Evolutionary conservation across 768 basidiomycete genomes (phyloP).

Genomic region (Trametes sanguinea): DNA sequence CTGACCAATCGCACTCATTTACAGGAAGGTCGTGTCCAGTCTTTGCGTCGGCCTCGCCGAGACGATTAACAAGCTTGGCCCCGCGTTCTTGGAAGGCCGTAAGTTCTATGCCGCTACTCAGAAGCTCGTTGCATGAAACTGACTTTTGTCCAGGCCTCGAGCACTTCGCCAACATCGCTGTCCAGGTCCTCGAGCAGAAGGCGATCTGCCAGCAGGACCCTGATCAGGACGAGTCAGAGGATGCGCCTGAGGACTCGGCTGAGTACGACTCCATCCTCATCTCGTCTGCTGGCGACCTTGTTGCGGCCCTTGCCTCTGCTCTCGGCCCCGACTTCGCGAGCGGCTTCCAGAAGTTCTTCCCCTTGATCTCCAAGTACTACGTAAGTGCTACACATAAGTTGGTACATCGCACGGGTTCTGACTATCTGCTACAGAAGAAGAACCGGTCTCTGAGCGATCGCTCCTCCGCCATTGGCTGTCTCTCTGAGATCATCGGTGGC

Average conservation of each 20-base stretch:
- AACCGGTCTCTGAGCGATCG: constrained; percentile 87
- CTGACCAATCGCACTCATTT: constrained; percentile 29
- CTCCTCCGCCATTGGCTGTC: constrained; percentile 88
- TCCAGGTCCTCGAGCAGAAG: constrained; percentile 90
- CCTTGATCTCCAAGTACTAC: constrained; percentile 89
- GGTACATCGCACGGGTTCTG: background rate
- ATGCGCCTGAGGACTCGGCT: constrained; percentile 85
- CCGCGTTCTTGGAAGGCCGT: constrained; percentile 81
- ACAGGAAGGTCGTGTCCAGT: constrained; percentile 82
- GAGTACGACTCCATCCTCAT: constrained; percentile 97
- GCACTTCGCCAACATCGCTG: constrained; percentile 74
- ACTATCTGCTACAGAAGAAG: constrained; percentile 57
- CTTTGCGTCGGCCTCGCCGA: constrained; percentile 90
- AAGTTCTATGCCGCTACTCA: constrained; percentile 34
- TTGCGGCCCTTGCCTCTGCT: constrained; percentile 81
- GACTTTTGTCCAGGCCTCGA: constrained; percentile 58
- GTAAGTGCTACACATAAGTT: constrained; percentile 47
- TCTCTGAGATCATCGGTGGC: constrained; percentile 94
- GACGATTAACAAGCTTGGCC: constrained; percentile 89
- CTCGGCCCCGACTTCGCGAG: constrained; percentile 84
- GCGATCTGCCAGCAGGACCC: constrained; percentile 96
- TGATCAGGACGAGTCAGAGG: constrained; percentile 85
- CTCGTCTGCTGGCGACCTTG: constrained; percentile 91
- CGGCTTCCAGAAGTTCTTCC: constrained; percentile 85
- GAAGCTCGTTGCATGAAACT: background rate